Conservation (phyloP, 768 basidiomycete species). For the Gloeopeniophorella convolvens region DNA sequence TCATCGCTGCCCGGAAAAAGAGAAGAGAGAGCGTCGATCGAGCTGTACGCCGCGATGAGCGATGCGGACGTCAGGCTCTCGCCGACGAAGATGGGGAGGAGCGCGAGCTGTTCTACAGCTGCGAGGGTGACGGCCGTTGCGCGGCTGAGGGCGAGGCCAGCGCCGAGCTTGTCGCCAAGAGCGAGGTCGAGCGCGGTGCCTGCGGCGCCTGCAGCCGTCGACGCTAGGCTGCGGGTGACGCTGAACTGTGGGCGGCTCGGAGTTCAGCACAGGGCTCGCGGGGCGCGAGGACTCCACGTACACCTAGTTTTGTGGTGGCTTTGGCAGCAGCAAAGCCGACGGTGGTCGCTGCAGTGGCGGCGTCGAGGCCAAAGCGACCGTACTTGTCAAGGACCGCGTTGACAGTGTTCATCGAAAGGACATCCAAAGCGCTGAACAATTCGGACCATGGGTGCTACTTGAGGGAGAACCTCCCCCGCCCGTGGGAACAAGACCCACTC, state of each 20-base stretch:
- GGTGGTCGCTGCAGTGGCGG: conserved; percentile 57
- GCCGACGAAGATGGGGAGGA: conserved; percentile 67
- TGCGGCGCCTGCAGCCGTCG: conserved; percentile 50
- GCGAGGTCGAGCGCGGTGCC: conserved; percentile 59
- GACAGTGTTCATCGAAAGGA: conserved; percentile 22
- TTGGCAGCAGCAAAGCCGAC: conserved; percentile 65
- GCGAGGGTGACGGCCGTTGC: conserved; percentile 57
- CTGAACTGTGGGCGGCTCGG: conserved; percentile 47
- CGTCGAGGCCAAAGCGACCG: conserved; percentile 54
- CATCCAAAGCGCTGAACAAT: not conserved
- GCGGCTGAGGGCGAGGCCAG: conserved; percentile 49
- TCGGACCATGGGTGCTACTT: not conserved
- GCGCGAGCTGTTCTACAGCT: conserved; percentile 62
- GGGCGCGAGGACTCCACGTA: conserved; percentile 31
- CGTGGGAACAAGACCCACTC: conserved; percentile 13
- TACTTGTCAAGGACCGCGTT: conserved; percentile 35
- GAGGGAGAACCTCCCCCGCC: not conserved
- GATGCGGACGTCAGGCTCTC: conserved; percentile 75
- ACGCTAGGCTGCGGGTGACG: conserved; percentile 54
- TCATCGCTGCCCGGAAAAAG: conserved; percentile 74
- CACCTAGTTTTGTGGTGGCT: conserved; percentile 60
- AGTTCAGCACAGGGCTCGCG: conserved; percentile 3
- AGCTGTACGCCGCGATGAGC: conserved; percentile 65
- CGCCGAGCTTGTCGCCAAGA: conserved; percentile 54
- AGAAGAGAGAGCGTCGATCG: conserved; percentile 64